Percentiles rank a stretch among this genome's conserved stretches.
phyloP scores from a whole-genome alignment of 108 stramenopile genomes.

The Seminavis robusta region DNA sequence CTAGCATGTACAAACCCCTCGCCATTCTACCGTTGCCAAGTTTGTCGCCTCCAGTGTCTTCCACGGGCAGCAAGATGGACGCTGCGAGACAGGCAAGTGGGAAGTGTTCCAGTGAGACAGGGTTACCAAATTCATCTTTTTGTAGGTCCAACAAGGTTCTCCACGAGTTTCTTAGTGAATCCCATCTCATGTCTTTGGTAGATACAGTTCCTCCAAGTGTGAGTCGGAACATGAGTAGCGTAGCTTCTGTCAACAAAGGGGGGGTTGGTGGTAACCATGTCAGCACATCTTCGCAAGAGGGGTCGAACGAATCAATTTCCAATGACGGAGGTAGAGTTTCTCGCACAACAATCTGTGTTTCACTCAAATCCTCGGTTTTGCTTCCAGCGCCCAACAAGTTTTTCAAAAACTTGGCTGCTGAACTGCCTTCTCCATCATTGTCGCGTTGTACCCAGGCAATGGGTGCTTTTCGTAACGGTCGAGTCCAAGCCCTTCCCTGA shows the following conservation, averaged over 20 bases:
- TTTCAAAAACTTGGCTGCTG: conserved; percentile 7
- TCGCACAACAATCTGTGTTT: not conserved
- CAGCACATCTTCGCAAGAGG: conserved; percentile 63
- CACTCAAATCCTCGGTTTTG: not conserved
- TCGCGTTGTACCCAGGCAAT: conserved; percentile 15
- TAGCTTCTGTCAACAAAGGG: conserved; percentile 61
- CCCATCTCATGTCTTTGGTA: conserved; percentile 63
- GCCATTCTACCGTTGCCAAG: conserved; percentile 21
- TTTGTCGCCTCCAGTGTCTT: conserved; percentile 12
- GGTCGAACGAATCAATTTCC: conserved; percentile 18
- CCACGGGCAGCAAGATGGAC: conserved; percentile 33
- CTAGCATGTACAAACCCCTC: conserved; percentile 54
- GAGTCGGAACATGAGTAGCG: conserved; percentile 64
- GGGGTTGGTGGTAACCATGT: conserved; percentile 85
- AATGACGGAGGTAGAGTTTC: conserved; percentile 18
- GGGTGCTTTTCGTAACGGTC: conserved; percentile 32
- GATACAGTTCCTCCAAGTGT: conserved; percentile 68
- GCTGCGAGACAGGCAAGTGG: conserved; percentile 57
- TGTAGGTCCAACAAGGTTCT: conserved; percentile 30
- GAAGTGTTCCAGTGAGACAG: conserved; percentile 39
- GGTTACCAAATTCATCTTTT: conserved; percentile 2
- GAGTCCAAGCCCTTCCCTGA: conserved; percentile 11
- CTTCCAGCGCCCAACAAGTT: not conserved
- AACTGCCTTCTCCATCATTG: not conserved
- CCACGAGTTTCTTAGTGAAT: conserved; percentile 64